A percentile compares a stretch with the other conserved stretches of the same genome.
phyloP scores from a whole-genome alignment of 768 basidiomycete genomes.

The Kwoniella pini region DNA sequence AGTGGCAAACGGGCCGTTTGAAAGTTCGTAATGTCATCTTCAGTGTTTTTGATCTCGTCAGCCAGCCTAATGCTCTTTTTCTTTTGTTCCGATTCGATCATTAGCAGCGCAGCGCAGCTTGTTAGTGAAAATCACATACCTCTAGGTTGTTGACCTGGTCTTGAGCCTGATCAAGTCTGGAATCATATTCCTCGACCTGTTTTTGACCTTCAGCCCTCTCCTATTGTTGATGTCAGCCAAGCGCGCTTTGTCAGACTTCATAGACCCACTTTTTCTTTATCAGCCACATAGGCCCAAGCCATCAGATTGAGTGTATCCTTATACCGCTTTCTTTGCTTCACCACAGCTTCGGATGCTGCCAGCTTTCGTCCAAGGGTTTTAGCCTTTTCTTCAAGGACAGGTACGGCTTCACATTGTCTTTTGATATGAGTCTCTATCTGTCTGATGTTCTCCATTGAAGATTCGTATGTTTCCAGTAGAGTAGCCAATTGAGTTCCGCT shows the following conservation, averaged over 20 bases:
- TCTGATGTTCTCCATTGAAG: constrained; percentile 71
- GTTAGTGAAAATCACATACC: constrained; percentile 49
- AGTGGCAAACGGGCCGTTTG: constrained; percentile 13
- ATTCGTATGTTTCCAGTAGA: constrained; percentile 81
- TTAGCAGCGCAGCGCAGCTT: too few species aligned
- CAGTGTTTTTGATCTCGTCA: constrained; percentile 5
- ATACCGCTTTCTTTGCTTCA: constrained; percentile 68
- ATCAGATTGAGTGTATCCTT: constrained; percentile 75
- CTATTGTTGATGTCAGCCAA: background rate
- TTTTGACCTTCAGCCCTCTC: background rate
- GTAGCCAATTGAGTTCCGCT: constrained; percentile 87
- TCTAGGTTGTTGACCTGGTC: constrained; percentile 47
- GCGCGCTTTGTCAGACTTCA: background rate
- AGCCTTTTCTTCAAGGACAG: constrained; percentile 68
- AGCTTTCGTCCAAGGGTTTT: constrained; percentile 65
- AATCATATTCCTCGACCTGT: background rate
- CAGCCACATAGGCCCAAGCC: constrained; percentile 71
- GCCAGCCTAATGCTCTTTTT: constrained; percentile 5
- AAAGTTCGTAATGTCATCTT: constrained; percentile 8
- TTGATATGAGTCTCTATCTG: constrained; percentile 57
- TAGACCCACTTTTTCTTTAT: constrained; percentile 55
- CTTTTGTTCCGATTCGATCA: background rate
- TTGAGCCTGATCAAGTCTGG: constrained; percentile 55
- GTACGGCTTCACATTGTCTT: constrained; percentile 60
- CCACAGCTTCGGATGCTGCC: constrained; percentile 72